Conservation (phyloP, 164 flowering plant species). For the Magnolia officinalis region DNA sequence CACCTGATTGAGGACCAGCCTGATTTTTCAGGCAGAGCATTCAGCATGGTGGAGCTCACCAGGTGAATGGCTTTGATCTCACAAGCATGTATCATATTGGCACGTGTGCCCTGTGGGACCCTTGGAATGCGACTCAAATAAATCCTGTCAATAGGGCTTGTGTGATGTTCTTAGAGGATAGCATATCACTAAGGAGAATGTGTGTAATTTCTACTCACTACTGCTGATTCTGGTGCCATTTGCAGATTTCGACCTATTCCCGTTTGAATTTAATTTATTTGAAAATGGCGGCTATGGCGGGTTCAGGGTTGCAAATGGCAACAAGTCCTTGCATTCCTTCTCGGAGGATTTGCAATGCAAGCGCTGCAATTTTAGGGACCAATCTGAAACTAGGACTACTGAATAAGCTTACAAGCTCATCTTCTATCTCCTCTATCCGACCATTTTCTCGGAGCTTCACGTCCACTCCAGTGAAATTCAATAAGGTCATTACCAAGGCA, state of each 20-base stretch:
- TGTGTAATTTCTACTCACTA: neutral
- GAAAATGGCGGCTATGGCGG: constrained; percentile 58
- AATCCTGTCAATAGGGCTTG: too few relatives aligned
- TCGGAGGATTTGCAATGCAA: constrained; percentile 24
- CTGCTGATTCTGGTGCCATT: neutral
- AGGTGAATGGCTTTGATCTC: too few relatives aligned
- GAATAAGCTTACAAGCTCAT: constrained; percentile 38
- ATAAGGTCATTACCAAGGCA: constrained; percentile 51
- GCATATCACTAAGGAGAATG: neutral
- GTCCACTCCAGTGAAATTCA: constrained; percentile 26
- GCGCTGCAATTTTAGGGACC: constrained; percentile 23
- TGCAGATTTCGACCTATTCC: constrained; percentile 1
- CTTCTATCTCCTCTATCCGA: constrained; percentile 33
- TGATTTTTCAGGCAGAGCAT: too few relatives aligned
- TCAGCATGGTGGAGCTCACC: too few relatives aligned
- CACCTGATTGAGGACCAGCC: too few relatives aligned
- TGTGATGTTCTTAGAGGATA: neutral
- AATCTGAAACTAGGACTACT: constrained; percentile 25
- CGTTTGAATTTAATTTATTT: neutral
- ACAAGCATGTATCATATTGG: too few relatives aligned
- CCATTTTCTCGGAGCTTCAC: constrained; percentile 32
- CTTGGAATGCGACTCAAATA: too few relatives aligned
- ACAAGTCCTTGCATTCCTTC: constrained; percentile 45
- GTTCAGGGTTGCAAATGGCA: constrained; percentile 55
- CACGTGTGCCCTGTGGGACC: too few relatives aligned